phyloP scores from a whole-genome alignment of 2,329 filamentous ascomycete genomes.

The Hyphodiscus sp. region DNA sequence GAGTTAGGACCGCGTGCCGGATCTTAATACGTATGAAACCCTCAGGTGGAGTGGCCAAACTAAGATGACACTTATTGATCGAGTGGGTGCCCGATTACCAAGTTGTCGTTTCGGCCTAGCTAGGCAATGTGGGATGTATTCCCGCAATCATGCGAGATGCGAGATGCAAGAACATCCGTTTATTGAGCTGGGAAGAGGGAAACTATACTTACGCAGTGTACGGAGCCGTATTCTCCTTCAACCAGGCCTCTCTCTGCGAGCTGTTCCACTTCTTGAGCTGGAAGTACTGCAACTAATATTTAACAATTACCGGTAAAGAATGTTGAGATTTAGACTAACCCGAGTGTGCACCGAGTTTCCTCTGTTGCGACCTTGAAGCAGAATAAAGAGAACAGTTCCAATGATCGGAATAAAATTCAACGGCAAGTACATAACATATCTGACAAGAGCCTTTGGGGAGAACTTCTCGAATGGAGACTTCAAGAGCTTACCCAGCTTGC shows the following conservation, averaged over 20 bases:
- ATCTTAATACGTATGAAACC: too few species aligned
- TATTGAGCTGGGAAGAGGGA: neutral
- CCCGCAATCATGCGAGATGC: neutral
- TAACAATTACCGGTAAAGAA: neutral
- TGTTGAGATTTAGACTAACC: constrained; percentile 33
- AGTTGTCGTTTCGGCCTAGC: too few species aligned
- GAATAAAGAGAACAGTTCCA: constrained; percentile 74
- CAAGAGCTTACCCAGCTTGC: constrained; percentile 48
- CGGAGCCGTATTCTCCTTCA: constrained; percentile 63
- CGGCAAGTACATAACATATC: constrained; percentile 67
- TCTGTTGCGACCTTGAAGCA: constrained; percentile 56
- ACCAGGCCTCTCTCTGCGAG: constrained; percentile 58
- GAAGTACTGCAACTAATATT: constrained; percentile 60
- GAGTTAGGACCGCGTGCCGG: too few species aligned
- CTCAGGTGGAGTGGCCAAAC: too few species aligned
- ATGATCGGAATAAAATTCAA: constrained; percentile 90
- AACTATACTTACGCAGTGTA: constrained; percentile 68
- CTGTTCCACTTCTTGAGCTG: constrained; percentile 80
- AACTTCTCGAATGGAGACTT: constrained; percentile 53
- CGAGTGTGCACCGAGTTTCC: constrained; percentile 42
- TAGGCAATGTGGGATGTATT: neutral
- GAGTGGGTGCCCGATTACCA: too few species aligned
- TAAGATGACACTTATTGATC: too few species aligned
- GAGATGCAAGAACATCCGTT: neutral
- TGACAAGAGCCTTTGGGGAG: constrained; percentile 57